Base-by-base conservation (phyloP, 2,329 filamentous ascomycete species). In the Colletotrichum horii region DNA sequence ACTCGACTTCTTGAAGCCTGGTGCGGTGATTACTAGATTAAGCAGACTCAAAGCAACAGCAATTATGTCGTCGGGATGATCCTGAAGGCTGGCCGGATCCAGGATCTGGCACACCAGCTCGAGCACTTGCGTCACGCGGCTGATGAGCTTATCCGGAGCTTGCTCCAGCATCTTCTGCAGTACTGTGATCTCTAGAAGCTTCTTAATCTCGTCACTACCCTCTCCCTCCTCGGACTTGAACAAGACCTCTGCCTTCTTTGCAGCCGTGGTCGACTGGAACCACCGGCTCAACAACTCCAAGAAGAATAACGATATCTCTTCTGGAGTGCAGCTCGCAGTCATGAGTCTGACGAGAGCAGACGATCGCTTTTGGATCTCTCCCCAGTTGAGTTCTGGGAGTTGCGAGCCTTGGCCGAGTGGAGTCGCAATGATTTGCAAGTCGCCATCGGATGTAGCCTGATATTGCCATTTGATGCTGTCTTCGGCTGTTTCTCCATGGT, bases 91-190 rank as follows among this genome's bases (percentile, higher is more conserved):
- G 36, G 88, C 86, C 19, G 87, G 86, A 7, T 84, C 82, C 2
- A 95, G 82, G 0, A 95, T 87, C 71, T 93, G 89, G 66, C 87
- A 87, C 65, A 93, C 89, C 3, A 96, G 87, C 61, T 92, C 89
- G 3, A 95, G 84, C 8, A 94, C 87, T 78, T 94, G 91, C 58
- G 89, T 89, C 3, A 93, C 93, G 72, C 92, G 90, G 36, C 88
- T 89, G 34, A 93, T 89, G 15, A 95, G 87, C 76, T 91, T 92
- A 26, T 93, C 90, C 1, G 92, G 89, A 61, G 93, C 89, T 61
- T 86, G 88, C 28, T 91, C 89, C 82, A 95, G 91, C 83, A 95
- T 88, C 38, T 88, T 89, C 79, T 94, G 92, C 9, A 95, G 86
- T 1, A 94, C 83, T 65, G 91, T 91, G 7, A 92, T 87, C 77